Base-by-base conservation (phyloP, 2,329 filamentous ascomycete genomes). In the Hirsutella minnesotensis region DNA sequence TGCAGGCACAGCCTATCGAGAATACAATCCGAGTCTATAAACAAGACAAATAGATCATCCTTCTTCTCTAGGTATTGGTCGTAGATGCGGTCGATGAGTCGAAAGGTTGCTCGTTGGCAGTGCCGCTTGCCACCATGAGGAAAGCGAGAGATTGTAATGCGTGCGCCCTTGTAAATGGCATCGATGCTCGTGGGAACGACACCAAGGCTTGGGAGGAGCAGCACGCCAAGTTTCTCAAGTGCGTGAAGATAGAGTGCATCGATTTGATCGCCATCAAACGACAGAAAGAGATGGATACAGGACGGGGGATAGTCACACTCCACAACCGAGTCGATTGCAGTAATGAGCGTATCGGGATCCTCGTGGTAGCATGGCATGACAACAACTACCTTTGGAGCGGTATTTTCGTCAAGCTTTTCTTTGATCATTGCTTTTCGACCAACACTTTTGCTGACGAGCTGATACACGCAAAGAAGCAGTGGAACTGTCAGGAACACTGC, bases 321-420 rank as follows among this genome's bases (percentile, higher is more conserved):
- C 41, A 95, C 87, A 27, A 96, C 81, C 0, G 90, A 95, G 63
- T 95, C 81, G 52, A 95, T 74, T 4, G 90, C 92, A 38, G 83
- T 84, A 43, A 95, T 71, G 38, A 96, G 72, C 10, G 94, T 74
- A 1, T 86, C 83, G 0, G 87, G 86, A 22, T 88, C 80, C 58
- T 96, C 92, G 56, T 92, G 88, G 67, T 95, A 96, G 56, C 89
- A 94, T 4, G 90, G 92, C 88, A 96, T 95, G 45, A 96, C 83
- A 46, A 96, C 84, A 48, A 95, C 87, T 15, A 94, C 84, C 63
- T 96, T 96, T 2, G 90, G 92, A 0, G 92, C 89, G 1, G 82
- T 88, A 3, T 77, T 68, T 57, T 94, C 86, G 59, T 95, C 86
- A 40, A 95, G 73, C 1, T 87, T 78, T 49, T 86, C 77, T 58